These are phyloP conservation scores for Mycena indigotica DNA, from an alignment of 768 basidiomycete species.

Conservation along the genomic window DNA sequence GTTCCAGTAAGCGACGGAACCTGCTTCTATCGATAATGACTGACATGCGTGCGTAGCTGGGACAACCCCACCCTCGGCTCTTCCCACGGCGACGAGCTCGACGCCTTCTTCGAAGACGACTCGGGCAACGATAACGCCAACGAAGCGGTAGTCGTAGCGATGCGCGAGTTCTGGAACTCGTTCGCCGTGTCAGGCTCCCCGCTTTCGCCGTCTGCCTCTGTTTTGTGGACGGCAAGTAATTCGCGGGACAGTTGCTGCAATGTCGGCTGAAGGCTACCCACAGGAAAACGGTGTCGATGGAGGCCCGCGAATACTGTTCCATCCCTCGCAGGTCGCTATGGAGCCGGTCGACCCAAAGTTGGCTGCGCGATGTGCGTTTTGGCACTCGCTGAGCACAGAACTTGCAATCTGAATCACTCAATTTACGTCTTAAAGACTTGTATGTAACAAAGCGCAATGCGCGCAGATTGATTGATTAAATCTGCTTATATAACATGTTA, in stretches of 20 bases:
- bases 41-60: conserved; percentile 27
- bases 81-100: conserved; percentile 38
- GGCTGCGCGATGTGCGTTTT: conserved; percentile 31
- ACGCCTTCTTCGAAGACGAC: conserved; percentile 38
- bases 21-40: not conserved
- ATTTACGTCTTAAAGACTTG: too few species aligned
- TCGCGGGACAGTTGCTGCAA: too few species aligned
- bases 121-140: conserved; percentile 30
- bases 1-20: conserved; percentile 35
- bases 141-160: conserved; percentile 35
- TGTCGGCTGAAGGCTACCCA: too few species aligned
- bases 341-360: conserved; percentile 25
- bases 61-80: conserved; percentile 44
- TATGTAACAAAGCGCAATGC: too few species aligned
- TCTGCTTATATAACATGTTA: too few species aligned
- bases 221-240: conserved; percentile 34
- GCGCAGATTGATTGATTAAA: too few species aligned
- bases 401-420: conserved; percentile 8
- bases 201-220: conserved; percentile 17
- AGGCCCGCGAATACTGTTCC: conserved; percentile 34
- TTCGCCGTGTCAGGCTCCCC: conserved; percentile 40
- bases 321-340: conserved; percentile 29
- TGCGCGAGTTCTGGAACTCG: conserved; percentile 44
- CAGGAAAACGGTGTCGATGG: conserved; percentile 21
- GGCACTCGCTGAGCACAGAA: conserved; percentile 29